Evolutionary conservation across 1,284 basidiomycete genomes (phyloP), one percentile per base, ranked within the genome.

Genomic region (Apiotrichum porosum): DNA sequence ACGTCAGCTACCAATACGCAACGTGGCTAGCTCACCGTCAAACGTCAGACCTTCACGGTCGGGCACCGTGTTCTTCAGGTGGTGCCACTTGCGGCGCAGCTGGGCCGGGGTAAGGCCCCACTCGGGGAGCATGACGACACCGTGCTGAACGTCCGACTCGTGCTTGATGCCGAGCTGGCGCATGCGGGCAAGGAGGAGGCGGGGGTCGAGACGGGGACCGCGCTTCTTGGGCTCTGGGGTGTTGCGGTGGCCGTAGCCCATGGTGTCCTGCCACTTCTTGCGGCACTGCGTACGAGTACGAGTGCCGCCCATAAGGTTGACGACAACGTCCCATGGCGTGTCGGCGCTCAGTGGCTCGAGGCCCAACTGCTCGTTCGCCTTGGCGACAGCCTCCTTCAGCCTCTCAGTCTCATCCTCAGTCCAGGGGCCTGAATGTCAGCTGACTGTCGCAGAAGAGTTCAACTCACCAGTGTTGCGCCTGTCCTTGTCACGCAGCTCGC

Each of bases 281-380:
- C 36, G 35, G 34, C 42, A 36, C 42, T 36, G 42, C 12, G 42
- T 37, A n/a, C 42, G 42, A 3, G 35, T 36, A 19, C 34, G 42
- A 19, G 42, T 19, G 14, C 19, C 19, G 35, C 28, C 42, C 60
- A 65, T 59, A 30, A 52, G 46, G 18, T 44, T 37, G 9, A 44
- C 37, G 2, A 67, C 58, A 2, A 58, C 51, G 18, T 62, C 59
- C 65, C 65, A 67, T 8, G 63, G 60, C 15, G 60, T 51, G 46
- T 65, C 63, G 19, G 39, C 34, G 6, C 44, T 40, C 1, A 58
- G 31, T 26, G 48, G 44, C 26, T 57, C 54, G 18, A 49, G 43
- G 6, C 60, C 60, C 12, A 59, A 37, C 5, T 47, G 37, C 2
- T 21, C 37, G 35, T 63, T 61, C 17, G 51, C 54, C n/a, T 54